These are phyloP conservation scores for Daldinia eschscholtzii DNA, from an alignment of 2,329 filamentous ascomycete species.

Conservation along the genomic window DNA sequence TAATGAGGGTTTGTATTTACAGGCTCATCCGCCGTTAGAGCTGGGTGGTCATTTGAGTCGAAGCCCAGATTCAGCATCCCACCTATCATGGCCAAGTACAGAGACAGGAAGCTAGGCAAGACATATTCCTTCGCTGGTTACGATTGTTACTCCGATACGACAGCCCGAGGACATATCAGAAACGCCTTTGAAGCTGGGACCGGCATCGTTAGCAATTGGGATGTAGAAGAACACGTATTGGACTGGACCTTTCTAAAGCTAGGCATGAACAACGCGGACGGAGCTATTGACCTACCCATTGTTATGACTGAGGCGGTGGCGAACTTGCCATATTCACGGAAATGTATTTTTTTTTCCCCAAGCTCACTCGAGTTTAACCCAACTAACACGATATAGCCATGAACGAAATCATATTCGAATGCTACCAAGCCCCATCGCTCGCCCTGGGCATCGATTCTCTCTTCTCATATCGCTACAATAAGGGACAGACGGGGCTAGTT, in stretches of 20 bases:
- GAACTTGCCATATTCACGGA: slow-evolving; percentile 88
- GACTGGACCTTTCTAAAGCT: slow-evolving; percentile 97
- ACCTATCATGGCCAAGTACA: slow-evolving; percentile 93
- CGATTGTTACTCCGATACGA: slow-evolving; percentile 95
- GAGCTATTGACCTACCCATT: slow-evolving; percentile 84
- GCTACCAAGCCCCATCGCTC: slow-evolving; percentile 89
- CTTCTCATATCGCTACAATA: slow-evolving; percentile 95
- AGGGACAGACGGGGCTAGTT: slow-evolving; percentile 86
- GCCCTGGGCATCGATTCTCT: slow-evolving; percentile 96
- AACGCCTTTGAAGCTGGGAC: slow-evolving; percentile 92
- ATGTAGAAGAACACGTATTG: slow-evolving; percentile 93
- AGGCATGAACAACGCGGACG: slow-evolving; percentile 81
- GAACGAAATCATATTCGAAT: slow-evolving; percentile 97
- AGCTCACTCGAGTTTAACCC: not conserved
- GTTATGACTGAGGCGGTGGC: slow-evolving; percentile 97
- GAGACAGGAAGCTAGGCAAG: slow-evolving; percentile 91
- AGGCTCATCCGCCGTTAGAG: slow-evolving; percentile 91
- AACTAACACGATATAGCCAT: slow-evolving; percentile 71
- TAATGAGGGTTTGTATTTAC: slow-evolving; percentile 31
- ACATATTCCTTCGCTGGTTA: slow-evolving; percentile 92
- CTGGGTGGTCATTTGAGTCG: slow-evolving; percentile 94
- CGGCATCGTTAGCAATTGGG: slow-evolving; percentile 96
- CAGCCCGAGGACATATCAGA: slow-evolving; percentile 88
- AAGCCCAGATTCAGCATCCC: slow-evolving; percentile 84
- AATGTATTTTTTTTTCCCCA: slow-evolving; percentile 69